Evolutionary conservation across 2,329 filamentous ascomycete species (phyloP), one percentile per base, ranked within the genome.

Genomic region (Fusarium domesticum): DNA sequence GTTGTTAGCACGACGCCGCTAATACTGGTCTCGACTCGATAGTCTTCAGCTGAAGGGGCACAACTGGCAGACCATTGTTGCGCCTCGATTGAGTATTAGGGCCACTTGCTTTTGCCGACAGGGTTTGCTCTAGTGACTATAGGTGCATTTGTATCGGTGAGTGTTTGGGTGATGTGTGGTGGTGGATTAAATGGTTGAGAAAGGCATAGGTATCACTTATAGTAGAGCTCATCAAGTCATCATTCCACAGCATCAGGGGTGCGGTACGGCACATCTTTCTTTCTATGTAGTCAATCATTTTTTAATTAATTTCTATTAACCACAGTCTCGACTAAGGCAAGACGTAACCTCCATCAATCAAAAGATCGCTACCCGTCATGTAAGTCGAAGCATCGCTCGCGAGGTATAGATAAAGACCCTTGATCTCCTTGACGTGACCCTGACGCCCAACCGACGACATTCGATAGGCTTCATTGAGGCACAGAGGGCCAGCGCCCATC

Each of bases 361-460:
- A 45, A 23, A 76, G 55, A 52, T 77, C 74, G 37, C 69, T 67
- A 34, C 74, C 74, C 10, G 74, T 77, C 55, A 69, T 74, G 59
- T 76, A 77, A 14, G 69, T 72, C 25, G 66, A 70, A 2, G 75
- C 75, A 46, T 76, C 73, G 19, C 72, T 75, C n/a, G 71, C 72
- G 20, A 78, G 64, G 56, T 77, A 78, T 30, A 78, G 62, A 51
- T 77, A 79, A 12, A 75, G 62, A 5, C 78, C 81, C 72, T 84
- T 84, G 51, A 84, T 69, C 69, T 84, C 81, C 69, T 81, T 82
- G 4, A 80, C 79, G 57, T 84, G 75, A 18, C 77, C 81, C 50
- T 83, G 74, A 48, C 81, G 74, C 30, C 78, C 74, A 14, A 78
- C 54, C 2, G 68, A 66, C 0, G 75, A 66, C 75, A 80, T 78